Evolutionary conservation across 805 yeast species (phyloP).

Genomic region (Yamadazyma endophytica): DNA sequence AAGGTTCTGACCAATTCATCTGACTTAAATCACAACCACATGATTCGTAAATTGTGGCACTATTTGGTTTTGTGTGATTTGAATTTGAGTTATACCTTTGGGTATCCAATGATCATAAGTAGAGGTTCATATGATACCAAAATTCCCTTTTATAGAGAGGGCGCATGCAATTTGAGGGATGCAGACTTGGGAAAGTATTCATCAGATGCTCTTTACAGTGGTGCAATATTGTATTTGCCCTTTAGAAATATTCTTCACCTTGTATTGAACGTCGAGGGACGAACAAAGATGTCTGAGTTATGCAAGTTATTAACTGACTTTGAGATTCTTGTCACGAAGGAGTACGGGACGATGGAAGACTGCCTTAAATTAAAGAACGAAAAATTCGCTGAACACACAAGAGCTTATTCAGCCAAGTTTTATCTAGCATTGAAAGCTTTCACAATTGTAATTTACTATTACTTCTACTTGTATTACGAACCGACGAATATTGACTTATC

Average conservation of each 20-base stretch:
- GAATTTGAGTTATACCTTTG: slow-evolving; percentile 42
- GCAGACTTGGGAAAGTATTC: slow-evolving; percentile 39
- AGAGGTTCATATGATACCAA: slow-evolving; percentile 47
- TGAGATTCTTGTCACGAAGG: slow-evolving; percentile 26
- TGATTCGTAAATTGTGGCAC: slow-evolving; percentile 61
- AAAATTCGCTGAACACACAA: slow-evolving; percentile 6
- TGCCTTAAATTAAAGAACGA: slow-evolving; percentile 13
- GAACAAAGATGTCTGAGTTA: slow-evolving; percentile 35
- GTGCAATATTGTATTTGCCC: slow-evolving; percentile 22
- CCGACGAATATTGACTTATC: slow-evolving; percentile 28
- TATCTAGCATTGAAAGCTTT: slow-evolving; percentile 28
- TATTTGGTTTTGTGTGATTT: slow-evolving; percentile 43
- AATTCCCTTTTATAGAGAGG: slow-evolving; percentile 40
- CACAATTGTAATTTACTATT: slow-evolving; percentile 36
- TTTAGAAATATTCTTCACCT: slow-evolving; percentile 30
- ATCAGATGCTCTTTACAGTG: slow-evolving; percentile 24
- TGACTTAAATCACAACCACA: slow-evolving; percentile 30
- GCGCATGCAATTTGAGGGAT: slow-evolving; percentile 34
- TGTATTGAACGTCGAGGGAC: slow-evolving; percentile 37
- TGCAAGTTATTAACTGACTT: slow-evolving; percentile 28
- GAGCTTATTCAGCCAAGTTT: slow-evolving; percentile 19
- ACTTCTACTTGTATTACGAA: slow-evolving; percentile 39
- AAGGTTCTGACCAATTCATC: slow-evolving; percentile 19
- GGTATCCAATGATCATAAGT: slow-evolving; percentile 41
- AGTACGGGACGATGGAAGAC: slow-evolving; percentile 24